Evolutionary conservation across 192 early-diverging fungal genomes (phyloP).

Genomic region (Kappamyces sp.): DNA sequence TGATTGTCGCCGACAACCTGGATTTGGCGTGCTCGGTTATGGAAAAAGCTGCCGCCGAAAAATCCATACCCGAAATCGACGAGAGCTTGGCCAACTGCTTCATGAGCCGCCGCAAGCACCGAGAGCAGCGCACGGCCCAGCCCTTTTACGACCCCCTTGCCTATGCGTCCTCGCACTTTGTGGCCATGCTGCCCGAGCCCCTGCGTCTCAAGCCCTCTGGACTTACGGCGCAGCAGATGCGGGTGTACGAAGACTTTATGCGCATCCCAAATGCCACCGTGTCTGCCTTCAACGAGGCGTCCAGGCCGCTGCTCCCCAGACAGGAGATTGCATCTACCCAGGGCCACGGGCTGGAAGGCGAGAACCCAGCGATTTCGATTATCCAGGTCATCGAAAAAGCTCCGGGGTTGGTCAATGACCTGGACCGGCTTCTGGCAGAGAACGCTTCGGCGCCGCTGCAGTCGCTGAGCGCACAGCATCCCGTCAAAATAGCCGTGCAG

Average conservation of each 20-base stretch:
- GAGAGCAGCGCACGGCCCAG: conserved; percentile 72
- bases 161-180: conserved; percentile 73
- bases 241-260: conserved; percentile 44
- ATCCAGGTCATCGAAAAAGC: conserved; percentile 56
- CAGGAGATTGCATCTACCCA: conserved; percentile 69
- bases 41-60: conserved; percentile 93
- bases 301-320: conserved; percentile 50
- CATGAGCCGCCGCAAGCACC: conserved; percentile 73
- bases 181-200: conserved; percentile 77
- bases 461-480: conserved; percentile 71
- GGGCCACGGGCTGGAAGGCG: not conserved
- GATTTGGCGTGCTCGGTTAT: conserved; percentile 91
- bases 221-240: conserved; percentile 62
- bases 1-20: conserved; percentile 86
- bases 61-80: conserved; percentile 92
- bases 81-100: conserved; percentile 67
- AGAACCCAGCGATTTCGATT: conserved; percentile 11
- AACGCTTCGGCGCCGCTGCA: conserved; percentile 48
- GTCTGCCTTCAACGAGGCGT: not conserved
- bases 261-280: conserved; percentile 16
- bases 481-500: conserved; percentile 64
- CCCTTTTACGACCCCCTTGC: conserved; percentile 85
- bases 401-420: conserved; percentile 46
- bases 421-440: conserved; percentile 69
- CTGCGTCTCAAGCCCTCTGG: conserved; percentile 81